A percentile compares a stretch with the other conserved stretches of the same genome.
phyloP scores from a whole-genome alignment of 306 rosid species.

The Oxytropis ochrocephala region DNA sequence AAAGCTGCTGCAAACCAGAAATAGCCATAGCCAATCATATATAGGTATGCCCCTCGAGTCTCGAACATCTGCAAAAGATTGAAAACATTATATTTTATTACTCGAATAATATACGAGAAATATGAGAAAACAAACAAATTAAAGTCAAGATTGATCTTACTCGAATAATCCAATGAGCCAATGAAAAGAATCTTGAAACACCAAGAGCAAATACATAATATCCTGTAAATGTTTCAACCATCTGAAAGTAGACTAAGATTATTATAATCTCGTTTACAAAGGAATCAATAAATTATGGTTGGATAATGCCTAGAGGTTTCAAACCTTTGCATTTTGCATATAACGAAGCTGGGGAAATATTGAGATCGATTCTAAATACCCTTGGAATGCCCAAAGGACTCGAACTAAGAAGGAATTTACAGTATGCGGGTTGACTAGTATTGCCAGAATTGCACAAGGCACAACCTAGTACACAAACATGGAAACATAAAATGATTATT shows the following conservation, averaged over 20 bases:
- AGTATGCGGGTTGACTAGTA: no score
- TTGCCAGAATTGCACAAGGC: no score
- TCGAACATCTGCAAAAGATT: no score
- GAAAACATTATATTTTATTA: neutral
- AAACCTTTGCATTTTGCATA: conserved; percentile 82
- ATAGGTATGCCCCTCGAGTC: conserved; percentile 2
- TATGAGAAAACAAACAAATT: no score
- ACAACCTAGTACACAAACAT: neutral
- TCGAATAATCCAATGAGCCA: no score
- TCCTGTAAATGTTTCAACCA: conserved; percentile 65
- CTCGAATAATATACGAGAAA: no score
- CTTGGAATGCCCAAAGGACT: conserved; percentile 16
- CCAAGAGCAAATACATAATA: neutral
- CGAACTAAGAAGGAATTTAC: no score
- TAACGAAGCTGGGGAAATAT: conserved; percentile 70
- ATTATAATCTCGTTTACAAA: neutral
- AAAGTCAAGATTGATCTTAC: neutral
- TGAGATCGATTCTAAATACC: conserved; percentile 61
- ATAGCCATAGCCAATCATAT: conserved; percentile 39
- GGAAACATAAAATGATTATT: neutral
- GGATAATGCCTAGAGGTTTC: neutral
- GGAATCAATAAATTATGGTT: neutral
- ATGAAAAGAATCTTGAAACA: no score
- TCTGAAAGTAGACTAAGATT: neutral
- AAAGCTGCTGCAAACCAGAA: conserved; percentile 54